Conservation (phyloP, 2,329 filamentous ascomycete species). For the Fusarium penzigii region DNA sequence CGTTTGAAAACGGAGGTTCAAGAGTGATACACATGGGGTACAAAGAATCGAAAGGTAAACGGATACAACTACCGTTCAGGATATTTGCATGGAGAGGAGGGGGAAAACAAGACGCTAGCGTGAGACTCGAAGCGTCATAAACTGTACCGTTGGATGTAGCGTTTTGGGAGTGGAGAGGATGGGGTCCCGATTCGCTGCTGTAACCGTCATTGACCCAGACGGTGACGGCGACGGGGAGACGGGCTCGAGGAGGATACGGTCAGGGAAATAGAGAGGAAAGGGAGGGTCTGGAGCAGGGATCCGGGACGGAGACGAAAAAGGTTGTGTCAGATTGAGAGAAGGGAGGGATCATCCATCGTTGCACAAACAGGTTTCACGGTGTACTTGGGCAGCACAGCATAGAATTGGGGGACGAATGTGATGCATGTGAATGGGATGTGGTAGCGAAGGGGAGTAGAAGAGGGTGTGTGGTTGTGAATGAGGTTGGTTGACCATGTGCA, state of each 20-base stretch:
- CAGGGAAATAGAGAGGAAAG: too few species aligned
- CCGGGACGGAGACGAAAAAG: background rate
- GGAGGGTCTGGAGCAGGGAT: background rate
- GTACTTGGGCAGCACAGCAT: background rate
- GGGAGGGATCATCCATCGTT: background rate
- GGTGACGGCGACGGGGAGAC: constrained; percentile 1
- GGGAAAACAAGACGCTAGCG: background rate
- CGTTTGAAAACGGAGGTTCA: background rate
- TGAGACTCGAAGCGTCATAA: constrained; percentile 19
- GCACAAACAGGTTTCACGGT: background rate
- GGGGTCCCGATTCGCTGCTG: background rate
- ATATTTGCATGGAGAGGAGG: background rate
- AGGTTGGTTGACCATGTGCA: background rate
- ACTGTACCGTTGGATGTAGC: constrained; percentile 1
- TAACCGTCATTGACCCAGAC: constrained; percentile 2
- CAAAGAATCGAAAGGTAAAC: background rate
- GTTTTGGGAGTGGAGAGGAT: background rate
- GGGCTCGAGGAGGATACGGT: background rate
- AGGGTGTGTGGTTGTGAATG: background rate
- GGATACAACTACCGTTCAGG: background rate
- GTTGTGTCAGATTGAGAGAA: background rate
- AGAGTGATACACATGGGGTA: background rate
- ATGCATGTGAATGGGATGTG: background rate
- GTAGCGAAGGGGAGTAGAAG: background rate
- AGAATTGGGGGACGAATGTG: background rate